Evolutionary conservation across 2,329 filamentous ascomycete genomes (phyloP), one percentile per base, ranked within the genome.

Genomic region (Scedosporium aurantiacum): DNA sequence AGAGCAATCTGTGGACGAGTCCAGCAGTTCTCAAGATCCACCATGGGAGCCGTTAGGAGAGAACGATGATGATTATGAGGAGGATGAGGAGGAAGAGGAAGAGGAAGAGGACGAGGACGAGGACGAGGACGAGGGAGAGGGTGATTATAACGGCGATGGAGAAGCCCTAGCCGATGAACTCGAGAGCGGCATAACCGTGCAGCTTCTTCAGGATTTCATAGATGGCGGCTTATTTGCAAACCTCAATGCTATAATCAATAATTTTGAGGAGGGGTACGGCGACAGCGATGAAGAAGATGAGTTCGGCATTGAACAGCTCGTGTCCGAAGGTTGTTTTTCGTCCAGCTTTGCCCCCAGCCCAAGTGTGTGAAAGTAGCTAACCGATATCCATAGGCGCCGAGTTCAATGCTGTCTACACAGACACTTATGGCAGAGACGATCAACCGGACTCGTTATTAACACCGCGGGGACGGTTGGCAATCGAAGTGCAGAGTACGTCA

Each of bases 91-190:
- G 45, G 71, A 71, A 1, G 69, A 72, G 2, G 72, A 72, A 16
- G 70, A 70, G 16, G 68, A 70, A 12, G 68, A 70, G 10, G 68
- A 67, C n/a, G n/a, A n/a, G n/a, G n/a, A n/a, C 62, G 67, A 68
- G 32, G 69, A 72, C 59, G 66, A 68, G 16, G 64, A 67, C 8
- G 62, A 66, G 32, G 63, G 68, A 43, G 63, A 68, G 41, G 66
- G 64, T 47, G 61, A 63, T 23, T 63, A 66, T 10, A 63, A 66
- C 10, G 62, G 64, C 27, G 66, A 70, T 21, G 43, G 32, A 37
- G 32, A 12, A 37, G 10, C 32, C 32, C 10, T 37, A 12, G 1
- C 14, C 14, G 32, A 37, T 37, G 32, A 37, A 32, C 55, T 57
- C 55, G 41, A 57, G 18, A 10, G 27, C 58, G 58, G 23, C 25